A percentile compares a stretch with the other conserved stretches of the same genome.
These are phyloP conservation scores for Saturnispora sanitii DNA, from an alignment of 805 yeast species.

Conservation along the genomic window DNA sequence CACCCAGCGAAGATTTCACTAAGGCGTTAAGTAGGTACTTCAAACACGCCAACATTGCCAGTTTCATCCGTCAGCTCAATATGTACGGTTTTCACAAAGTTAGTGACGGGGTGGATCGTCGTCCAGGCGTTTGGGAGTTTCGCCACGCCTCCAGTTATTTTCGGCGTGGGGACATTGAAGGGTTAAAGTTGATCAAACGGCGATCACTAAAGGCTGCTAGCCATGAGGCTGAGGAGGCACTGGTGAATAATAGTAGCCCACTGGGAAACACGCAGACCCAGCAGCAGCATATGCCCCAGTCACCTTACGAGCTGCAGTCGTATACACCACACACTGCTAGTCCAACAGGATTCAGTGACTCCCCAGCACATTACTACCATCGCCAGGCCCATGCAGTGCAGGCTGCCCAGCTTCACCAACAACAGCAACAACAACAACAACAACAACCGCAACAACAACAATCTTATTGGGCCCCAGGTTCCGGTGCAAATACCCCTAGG, in stretches of 20 bases:
- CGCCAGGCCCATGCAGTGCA: slow-evolving; percentile 7
- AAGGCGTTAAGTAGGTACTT: slow-evolving; percentile 59
- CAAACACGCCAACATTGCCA: slow-evolving; percentile 73
- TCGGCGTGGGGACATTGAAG: slow-evolving; percentile 69
- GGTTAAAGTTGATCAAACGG: slow-evolving; percentile 67
- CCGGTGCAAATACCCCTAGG: background rate
- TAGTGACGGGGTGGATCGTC: slow-evolving; percentile 22
- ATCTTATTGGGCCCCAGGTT: background rate
- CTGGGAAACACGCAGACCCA: background rate
- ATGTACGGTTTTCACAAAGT: slow-evolving; percentile 81
- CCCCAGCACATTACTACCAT: slow-evolving; percentile 10
- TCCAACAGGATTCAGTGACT: no score
- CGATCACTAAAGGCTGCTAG: slow-evolving; percentile 35
- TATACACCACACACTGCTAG: slow-evolving; percentile 6
- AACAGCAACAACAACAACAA: slow-evolving; percentile 9
- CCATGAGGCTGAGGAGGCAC: background rate
- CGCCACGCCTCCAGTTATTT: slow-evolving; percentile 73
- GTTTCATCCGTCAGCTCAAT: slow-evolving; percentile 69
- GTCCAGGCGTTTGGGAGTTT: slow-evolving; percentile 62
- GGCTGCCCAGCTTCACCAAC: slow-evolving; percentile 7
- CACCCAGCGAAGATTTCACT: slow-evolving; percentile 81
- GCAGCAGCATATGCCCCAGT: background rate
- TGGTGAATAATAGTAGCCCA: background rate
- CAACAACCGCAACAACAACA: background rate
- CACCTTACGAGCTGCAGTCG: slow-evolving; percentile 4